Base-by-base conservation (phyloP, 257 asterid genomes). In the Rauvolfia tetraphylla region DNA sequence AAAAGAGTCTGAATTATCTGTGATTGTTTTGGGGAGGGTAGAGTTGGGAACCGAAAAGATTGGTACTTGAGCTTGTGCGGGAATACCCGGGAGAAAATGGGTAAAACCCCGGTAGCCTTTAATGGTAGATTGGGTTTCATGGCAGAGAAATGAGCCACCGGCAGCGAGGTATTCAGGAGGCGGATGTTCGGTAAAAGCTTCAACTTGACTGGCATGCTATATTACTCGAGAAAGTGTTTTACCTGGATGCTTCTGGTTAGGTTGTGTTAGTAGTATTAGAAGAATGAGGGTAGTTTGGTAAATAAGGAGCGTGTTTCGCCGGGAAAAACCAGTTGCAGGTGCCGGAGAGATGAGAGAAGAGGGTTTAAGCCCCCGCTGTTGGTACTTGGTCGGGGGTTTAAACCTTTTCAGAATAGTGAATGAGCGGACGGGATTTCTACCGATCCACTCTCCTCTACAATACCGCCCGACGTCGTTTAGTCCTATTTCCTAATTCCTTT, bases 61-160 rank as follows among this genome's bases (percentile, higher is more conserved):
- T 80, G 87, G 78, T 70, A 82, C 70, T 73, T 83, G 63, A 92
- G 84, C 84, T 78, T 89, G 82, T 85, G 91, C 11, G 92, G 92
- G 76, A 92, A 89, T 41, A 89, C 81, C 46, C 90, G 88, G 14
- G 90, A 80, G 38, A 91, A 76, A 83, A 85, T 74, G 74, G 95
- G 94, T 25, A 87, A 70, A 68, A 83, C 79, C 61, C 77, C 44
- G 2, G 75, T 34, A 58, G 82, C 72, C 54, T 76, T 83, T 12
- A 75, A 48, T 2, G 59, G 12, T 36, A 74, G 79, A 69, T 33
- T 46, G 48, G 81, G 48, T 75, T 84, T 86, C 85, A 83, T 79
- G 49, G 80, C 58, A 25, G 77, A 75, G 31, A 82, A 76, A 66
- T 56, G 76, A 13, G 82, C 42, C 22, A 75, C 57, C 51, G 85